These are phyloP conservation scores for Thraustotheca clavata DNA, from an alignment of 352 stramenopile genomes.

Conservation along the genomic window DNA sequence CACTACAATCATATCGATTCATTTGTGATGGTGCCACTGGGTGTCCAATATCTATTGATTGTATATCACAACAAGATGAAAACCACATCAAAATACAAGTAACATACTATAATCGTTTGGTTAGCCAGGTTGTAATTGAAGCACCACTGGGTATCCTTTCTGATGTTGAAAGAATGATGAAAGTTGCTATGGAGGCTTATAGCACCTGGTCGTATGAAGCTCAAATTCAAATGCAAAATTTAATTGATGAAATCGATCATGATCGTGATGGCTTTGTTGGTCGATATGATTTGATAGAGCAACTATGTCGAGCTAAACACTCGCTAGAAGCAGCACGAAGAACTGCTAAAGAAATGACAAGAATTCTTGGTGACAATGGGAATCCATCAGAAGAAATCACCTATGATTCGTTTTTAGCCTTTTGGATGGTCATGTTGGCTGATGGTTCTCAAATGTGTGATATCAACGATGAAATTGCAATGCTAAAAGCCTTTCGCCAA, in stretches of 20 bases:
- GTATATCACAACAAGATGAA: not conserved
- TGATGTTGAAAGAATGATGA: not conserved
- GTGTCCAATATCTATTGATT: not conserved
- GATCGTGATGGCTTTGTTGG: conserved; percentile 37
- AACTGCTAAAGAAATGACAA: not conserved
- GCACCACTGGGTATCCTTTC: not conserved
- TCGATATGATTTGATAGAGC: conserved; percentile 45
- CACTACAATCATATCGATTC: not conserved
- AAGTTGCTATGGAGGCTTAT: not conserved
- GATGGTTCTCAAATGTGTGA: not conserved
- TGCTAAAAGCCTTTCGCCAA: not conserved
- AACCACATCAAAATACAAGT: not conserved
- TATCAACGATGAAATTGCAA: not conserved
- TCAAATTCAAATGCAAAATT: conserved; percentile 28
- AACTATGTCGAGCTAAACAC: not conserved
- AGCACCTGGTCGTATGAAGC: not conserved
- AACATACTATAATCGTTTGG: not conserved
- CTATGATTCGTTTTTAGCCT: not conserved
- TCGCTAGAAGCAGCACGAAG: not conserved
- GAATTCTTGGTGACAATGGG: not conserved
- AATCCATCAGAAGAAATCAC: not conserved
- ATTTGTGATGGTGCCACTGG: not conserved
- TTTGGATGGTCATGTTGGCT: conserved; percentile 2
- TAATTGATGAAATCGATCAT: conserved; percentile 29
- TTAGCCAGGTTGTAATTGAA: not conserved